phyloP scores from a whole-genome alignment of 768 basidiomycete species.

The Lactifluus volemus region DNA sequence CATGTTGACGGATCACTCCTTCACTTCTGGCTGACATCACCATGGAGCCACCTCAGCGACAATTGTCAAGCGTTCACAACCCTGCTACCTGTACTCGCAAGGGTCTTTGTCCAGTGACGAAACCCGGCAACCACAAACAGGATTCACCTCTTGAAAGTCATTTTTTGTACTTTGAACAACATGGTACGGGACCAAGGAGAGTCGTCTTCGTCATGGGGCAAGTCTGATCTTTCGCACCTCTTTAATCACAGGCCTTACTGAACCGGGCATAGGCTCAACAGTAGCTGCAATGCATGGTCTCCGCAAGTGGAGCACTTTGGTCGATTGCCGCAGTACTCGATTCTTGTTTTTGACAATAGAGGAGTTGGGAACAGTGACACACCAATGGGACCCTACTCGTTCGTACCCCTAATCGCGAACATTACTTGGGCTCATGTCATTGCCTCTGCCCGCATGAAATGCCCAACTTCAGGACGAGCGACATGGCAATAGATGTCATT shows the following conservation, averaged over 20 bases:
- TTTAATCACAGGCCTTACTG: not conserved
- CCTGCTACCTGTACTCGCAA: conserved; percentile 53
- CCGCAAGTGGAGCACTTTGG: conserved; percentile 59
- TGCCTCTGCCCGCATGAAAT: not conserved
- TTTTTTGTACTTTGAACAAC: conserved; percentile 72
- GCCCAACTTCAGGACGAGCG: conserved; percentile 43
- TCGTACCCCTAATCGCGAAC: conserved; percentile 21
- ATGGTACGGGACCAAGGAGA: conserved; percentile 58
- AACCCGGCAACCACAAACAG: conserved; percentile 31
- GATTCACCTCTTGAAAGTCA: conserved; percentile 48
- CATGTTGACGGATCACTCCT: too few species aligned
- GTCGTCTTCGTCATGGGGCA: conserved; percentile 74
- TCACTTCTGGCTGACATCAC: too few species aligned
- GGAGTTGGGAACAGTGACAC: conserved; percentile 70
- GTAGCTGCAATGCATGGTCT: conserved; percentile 54
- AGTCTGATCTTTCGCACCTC: not conserved
- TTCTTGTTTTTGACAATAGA: conserved; percentile 77
- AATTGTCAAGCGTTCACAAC: conserved; percentile 44
- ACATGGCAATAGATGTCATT: conserved; percentile 70
- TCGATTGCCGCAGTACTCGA: conserved; percentile 41
- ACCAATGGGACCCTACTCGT: conserved; percentile 75
- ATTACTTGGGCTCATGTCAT: not conserved
- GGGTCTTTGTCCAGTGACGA: conserved; percentile 68
- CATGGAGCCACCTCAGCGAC: not conserved
- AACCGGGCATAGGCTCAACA: conserved; percentile 40